Percentiles rank a stretch among this genome's conserved stretches.
phyloP scores from a whole-genome alignment of 768 basidiomycete genomes.

The Inosperma sp. region DNA sequence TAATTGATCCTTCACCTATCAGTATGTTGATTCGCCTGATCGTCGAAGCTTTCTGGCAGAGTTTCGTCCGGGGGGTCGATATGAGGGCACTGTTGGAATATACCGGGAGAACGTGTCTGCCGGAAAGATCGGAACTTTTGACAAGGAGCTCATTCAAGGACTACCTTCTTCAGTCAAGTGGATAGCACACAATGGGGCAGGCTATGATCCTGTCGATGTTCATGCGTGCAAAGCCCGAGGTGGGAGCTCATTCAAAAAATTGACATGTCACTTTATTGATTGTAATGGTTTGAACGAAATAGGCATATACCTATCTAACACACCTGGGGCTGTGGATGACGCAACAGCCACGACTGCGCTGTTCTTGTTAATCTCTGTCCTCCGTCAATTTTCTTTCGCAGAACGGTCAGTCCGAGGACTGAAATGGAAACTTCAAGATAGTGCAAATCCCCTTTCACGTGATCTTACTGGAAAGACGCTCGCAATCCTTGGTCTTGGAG shows the following conservation, averaged over 20 bases:
- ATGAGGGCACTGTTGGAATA: constrained; percentile 66
- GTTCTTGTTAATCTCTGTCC: constrained; percentile 73
- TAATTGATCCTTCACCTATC: background rate
- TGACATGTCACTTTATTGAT: background rate
- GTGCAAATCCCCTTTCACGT: constrained; percentile 47
- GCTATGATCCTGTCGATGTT: constrained; percentile 87
- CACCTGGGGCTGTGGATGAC: constrained; percentile 86
- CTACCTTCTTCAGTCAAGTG: constrained; percentile 69
- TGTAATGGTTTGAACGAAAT: background rate
- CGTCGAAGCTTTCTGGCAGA: constrained; percentile 67
- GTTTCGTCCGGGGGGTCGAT: constrained; percentile 65
- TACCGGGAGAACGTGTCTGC: constrained; percentile 74
- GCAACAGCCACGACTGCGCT: constrained; percentile 87
- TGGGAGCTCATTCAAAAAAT: constrained; percentile 23
- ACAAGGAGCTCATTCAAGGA: constrained; percentile 68
- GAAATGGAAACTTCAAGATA: constrained; percentile 56
- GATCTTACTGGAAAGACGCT: constrained; percentile 68
- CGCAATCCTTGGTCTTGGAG: constrained; percentile 71
- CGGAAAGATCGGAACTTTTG: constrained; percentile 66
- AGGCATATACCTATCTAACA: constrained; percentile 83
- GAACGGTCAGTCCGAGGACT: constrained; percentile 55
- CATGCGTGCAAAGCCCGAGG: constrained; percentile 66
- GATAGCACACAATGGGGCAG: constrained; percentile 92
- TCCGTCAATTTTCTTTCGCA: constrained; percentile 66
- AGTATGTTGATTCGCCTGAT: constrained; percentile 51